Evolutionary conservation across 2,329 filamentous ascomycete species (phyloP).

Genomic region (Diaporthe vaccinii): DNA sequence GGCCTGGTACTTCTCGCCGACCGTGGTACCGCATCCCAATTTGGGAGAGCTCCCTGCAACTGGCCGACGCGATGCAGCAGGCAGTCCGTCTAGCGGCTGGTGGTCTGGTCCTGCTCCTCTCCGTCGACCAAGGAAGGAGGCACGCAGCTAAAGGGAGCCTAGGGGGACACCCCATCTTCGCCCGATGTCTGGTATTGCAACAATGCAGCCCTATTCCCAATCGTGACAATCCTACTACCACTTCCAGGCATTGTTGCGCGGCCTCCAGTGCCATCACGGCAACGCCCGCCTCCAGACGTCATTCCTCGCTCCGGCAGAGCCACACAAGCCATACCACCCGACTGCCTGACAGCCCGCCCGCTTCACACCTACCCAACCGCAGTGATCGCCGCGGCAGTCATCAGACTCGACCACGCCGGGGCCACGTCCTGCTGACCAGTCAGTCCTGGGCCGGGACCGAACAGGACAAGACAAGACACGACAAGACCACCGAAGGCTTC

Average conservation of each 20-base stretch:
- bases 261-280: slow-evolving; percentile 15
- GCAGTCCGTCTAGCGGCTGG: slow-evolving; percentile 10
- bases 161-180: slow-evolving; percentile 15
- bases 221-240: slow-evolving; percentile 12
- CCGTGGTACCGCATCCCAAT: background rate
- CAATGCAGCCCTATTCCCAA: slow-evolving; percentile 42
- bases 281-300: slow-evolving; percentile 10
- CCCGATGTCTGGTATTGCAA: slow-evolving; percentile 38
- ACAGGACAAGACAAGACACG: background rate
- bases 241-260: slow-evolving; percentile 27
- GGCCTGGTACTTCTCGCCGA: background rate
- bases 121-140: background rate
- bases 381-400: slow-evolving; percentile 25
- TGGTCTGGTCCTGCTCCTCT: background rate
- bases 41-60: slow-evolving; percentile 4
- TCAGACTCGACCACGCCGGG: slow-evolving; percentile 14
- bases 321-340: slow-evolving; percentile 1
- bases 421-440: slow-evolving; percentile 26
- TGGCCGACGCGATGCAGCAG: slow-evolving; percentile 18
- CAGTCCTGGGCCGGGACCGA: background rate
- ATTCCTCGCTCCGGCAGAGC: slow-evolving; percentile 14
- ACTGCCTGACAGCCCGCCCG: slow-evolving; percentile 15
- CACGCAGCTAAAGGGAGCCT: slow-evolving; percentile 1
- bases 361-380: slow-evolving; percentile 17
- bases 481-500: slow-evolving; percentile 14